Evolutionary conservation across 192 early-diverging fungal species (phyloP).

Genomic region (Gaertneriomyces sp.): DNA sequence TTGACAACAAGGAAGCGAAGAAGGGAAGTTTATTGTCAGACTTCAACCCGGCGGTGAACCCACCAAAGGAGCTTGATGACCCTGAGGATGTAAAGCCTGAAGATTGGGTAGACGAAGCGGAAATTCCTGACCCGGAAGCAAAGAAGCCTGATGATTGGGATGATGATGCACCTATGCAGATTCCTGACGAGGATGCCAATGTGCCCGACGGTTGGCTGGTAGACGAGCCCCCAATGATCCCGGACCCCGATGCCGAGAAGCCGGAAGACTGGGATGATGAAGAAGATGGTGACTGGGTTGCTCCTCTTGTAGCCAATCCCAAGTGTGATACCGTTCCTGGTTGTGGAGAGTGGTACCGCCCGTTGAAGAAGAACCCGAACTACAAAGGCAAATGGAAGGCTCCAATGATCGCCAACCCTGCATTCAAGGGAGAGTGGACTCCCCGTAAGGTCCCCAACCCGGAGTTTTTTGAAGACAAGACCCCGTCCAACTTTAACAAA

Average conservation of each 20-base stretch:
- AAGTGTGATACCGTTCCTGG: constrained; percentile 66
- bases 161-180: constrained; percentile 78
- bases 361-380: constrained; percentile 81
- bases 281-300: constrained; percentile 89
- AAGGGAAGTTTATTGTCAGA: constrained; percentile 71
- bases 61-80: constrained; percentile 63
- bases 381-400: constrained; percentile 91
- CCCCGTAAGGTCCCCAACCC: constrained; percentile 85
- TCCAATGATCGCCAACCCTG: constrained; percentile 83
- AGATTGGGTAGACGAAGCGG: constrained; percentile 84
- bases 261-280: constrained; percentile 90
- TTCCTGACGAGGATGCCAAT: constrained; percentile 72
- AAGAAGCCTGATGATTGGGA: constrained; percentile 81
- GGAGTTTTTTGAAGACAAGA: constrained; percentile 74
- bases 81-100: constrained; percentile 78
- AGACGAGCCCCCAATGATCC: constrained; percentile 68
- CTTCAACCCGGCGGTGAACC: constrained; percentile 84
- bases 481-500: constrained; percentile 71
- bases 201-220: constrained; percentile 86
- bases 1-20: constrained; percentile 64
- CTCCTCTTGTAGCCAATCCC: constrained; percentile 77
- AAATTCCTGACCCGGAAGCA: constrained; percentile 78
- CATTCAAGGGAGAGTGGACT: constrained; percentile 88
- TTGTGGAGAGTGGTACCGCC: constrained; percentile 82
- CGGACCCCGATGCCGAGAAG: constrained; percentile 76